Evolutionary conservation across 2,329 filamentous ascomycete genomes (phyloP).

Genomic region (Hymenoscyphus fraxineus): DNA sequence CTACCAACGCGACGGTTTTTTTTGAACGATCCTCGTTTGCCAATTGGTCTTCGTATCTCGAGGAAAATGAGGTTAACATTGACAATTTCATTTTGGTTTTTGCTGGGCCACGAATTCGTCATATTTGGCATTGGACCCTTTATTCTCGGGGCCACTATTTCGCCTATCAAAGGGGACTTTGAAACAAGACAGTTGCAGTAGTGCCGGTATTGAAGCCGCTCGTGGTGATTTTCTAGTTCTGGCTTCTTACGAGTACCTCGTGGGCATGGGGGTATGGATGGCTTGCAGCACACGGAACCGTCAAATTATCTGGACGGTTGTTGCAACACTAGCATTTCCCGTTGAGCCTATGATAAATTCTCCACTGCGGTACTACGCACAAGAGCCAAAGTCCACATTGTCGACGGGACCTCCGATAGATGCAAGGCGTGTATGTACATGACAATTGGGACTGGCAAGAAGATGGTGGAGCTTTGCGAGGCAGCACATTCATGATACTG

Average conservation of each 20-base stretch:
- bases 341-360: neutral
- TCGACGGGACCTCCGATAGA: neutral
- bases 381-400: neutral
- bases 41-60: neutral
- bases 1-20: neutral
- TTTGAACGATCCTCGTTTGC: neutral
- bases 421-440: neutral
- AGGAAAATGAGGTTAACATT: neutral
- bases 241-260: neutral
- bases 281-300: neutral
- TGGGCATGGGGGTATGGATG: neutral
- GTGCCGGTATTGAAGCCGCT: neutral
- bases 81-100: neutral
- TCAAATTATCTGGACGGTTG: neutral
- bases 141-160: neutral
- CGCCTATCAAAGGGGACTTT: neutral
- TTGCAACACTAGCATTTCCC: neutral
- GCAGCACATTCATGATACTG: neutral
- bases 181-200: neutral
- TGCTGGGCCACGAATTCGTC: neutral
- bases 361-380: neutral
- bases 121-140: neutral
- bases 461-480: neutral
- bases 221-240: neutral
- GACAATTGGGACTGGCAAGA: neutral